Evolutionary conservation across 176 grass and related monocot genomes (phyloP).

Genomic region (Oryza longistaminata): DNA sequence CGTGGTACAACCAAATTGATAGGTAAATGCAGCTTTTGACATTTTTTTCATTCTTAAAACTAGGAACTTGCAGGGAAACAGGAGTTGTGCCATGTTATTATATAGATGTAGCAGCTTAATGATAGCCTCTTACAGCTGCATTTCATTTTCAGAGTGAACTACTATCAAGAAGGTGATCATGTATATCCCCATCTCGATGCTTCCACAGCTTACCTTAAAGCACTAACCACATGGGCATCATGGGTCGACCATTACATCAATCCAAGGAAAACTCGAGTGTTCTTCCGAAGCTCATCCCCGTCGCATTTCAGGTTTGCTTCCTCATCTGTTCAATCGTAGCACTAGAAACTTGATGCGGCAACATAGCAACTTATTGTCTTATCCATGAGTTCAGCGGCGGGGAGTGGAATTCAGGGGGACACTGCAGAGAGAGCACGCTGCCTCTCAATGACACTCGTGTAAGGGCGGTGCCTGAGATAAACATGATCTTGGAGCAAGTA

Average conservation of each 20-base stretch:
- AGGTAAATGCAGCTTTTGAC: neutral
- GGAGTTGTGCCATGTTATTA: neutral
- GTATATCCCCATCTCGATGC: conserved; percentile 59
- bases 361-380: neutral
- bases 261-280: conserved; percentile 61
- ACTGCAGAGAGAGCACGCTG: conserved; percentile 66
- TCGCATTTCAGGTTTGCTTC: conserved; percentile 83
- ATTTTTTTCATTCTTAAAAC: too few species aligned
- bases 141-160: conserved; percentile 68
- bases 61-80: too few species aligned
- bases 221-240: conserved; percentile 77
- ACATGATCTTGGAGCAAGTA: conserved; percentile 61
- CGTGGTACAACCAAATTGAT: neutral
- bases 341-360: neutral
- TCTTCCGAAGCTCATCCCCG: conserved; percentile 86
- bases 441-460: conserved; percentile 49
- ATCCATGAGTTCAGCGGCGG: conserved; percentile 52
- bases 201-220: conserved; percentile 66
- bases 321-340: neutral
- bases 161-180: conserved; percentile 84
- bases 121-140: conserved; percentile 4
- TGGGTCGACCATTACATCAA: conserved; percentile 69
- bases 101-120: neutral
- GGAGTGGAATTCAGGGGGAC: conserved; percentile 90
- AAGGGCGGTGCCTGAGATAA: conserved; percentile 50